Percentiles rank a stretch among this genome's conserved stretches.
Conservation (phyloP, 225 moss, liverwort and hornwort genomes). For the Ulota crispa region DNA sequence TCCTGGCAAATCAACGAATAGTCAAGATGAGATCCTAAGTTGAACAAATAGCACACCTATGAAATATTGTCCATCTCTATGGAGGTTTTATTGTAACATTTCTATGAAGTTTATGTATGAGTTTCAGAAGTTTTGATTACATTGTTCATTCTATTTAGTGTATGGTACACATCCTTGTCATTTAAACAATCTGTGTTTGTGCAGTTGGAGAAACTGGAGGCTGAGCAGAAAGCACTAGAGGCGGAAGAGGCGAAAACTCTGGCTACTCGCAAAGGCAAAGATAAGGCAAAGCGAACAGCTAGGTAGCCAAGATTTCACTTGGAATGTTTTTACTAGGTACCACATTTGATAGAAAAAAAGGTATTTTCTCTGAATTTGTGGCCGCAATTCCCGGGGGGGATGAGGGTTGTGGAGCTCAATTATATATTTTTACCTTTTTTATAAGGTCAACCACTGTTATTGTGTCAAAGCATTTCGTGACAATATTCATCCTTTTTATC, state of each 20-base stretch:
- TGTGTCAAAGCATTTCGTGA: constrained; percentile 6
- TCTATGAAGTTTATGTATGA: no score
- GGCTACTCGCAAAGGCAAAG: constrained; percentile 71
- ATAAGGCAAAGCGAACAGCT: constrained; percentile 66
- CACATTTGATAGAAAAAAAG: neutral
- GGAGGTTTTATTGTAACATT: no score
- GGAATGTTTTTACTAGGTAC: neutral
- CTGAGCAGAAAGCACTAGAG: constrained; percentile 76
- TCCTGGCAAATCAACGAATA: no score
- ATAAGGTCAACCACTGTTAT: neutral
- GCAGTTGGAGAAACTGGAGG: constrained; percentile 84
- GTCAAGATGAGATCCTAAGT: neutral
- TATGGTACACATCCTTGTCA: neutral
- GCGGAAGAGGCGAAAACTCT: constrained; percentile 69
- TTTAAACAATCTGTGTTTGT: neutral
- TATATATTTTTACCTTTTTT: neutral
- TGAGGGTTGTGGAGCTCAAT: neutral
- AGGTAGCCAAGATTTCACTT: constrained; percentile 29
- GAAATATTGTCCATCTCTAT: no score
- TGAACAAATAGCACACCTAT: neutral
- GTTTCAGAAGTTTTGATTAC: no score
- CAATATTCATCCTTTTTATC: neutral
- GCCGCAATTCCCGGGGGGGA: neutral
- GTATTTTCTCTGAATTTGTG: constrained; percentile 13
- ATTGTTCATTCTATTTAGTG: no score